Base-by-base conservation (phyloP, 495 filamentous ascomycete species). In the Annulohypoxylon maeteangense region DNA sequence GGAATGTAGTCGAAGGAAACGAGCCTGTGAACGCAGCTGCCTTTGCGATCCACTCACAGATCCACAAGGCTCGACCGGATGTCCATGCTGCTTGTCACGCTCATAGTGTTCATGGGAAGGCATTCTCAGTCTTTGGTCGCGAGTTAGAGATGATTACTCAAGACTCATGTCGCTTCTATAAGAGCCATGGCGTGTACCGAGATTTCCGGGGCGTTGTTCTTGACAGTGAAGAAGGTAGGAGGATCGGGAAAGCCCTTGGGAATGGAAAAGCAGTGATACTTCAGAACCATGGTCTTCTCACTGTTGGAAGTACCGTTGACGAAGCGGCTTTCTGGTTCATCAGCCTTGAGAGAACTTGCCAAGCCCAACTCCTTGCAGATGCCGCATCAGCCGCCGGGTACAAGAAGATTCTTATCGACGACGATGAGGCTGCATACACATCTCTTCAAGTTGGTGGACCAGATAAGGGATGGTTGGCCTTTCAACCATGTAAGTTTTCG, bases 241-340 rank as follows among this genome's bases (percentile, higher is more conserved):
- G 86, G 47, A 91, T 92, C 68, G 85, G 87, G 0, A 77, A 81
- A 57, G 83, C 85, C 7, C 80, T 91, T 20, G 90, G 90, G 3
- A 77, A 83, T 54, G 84, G 88, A 10, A 91, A 90, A 68, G 88
- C 89, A 31, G 87, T 84, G 7, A 90, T 92, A 47, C 75, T 92
- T 11, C 88, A 90, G 78, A 92, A 92, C 67, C 90, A 92, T 75
- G 90, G 89, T 0, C 78, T 91, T 23, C 74, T 91, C 12, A 91
- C 90, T 16, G 87, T 89, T 0, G 89, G 90, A 4, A 79, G 80
- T 10, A 89, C 84, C 8, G 87, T 92, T 12, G 90, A 91, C 63
- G 89, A 89, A 67, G 90, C 89, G 0, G 89, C 88, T 1, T 90
- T 89, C 69, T 89, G 90, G 80, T 91, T 90, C 68, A 81, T 88